A percentile compares a stretch with the other conserved stretches of the same genome.
Evolutionary conservation across 2,329 filamentous ascomycete species (phyloP).

Genomic region (Talaromyces sp.): DNA sequence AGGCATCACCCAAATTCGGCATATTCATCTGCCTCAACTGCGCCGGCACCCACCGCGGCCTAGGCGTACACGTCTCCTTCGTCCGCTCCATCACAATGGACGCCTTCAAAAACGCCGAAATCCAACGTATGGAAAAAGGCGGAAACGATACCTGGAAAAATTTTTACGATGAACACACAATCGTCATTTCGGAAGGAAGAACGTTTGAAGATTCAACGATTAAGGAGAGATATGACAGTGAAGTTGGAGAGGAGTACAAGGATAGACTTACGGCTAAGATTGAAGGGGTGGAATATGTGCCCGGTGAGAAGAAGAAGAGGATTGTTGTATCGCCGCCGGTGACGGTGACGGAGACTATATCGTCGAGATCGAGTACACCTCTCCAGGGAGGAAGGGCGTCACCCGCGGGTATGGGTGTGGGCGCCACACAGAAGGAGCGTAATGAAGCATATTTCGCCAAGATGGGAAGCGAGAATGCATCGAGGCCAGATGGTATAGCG

Average conservation of each 20-base stretch:
- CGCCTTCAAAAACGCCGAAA: constrained; percentile 90
- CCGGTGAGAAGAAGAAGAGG: constrained; percentile 59
- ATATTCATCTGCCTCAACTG: constrained; percentile 98
- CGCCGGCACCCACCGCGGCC: constrained; percentile 87
- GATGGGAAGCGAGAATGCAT: constrained; percentile 79
- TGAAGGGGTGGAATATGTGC: constrained; percentile 82
- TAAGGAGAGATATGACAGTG: constrained; percentile 83
- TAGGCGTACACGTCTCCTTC: constrained; percentile 98
- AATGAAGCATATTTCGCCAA: constrained; percentile 90
- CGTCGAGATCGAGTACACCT: constrained; percentile 28
- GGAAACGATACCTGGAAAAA: constrained; percentile 84
- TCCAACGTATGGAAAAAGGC: constrained; percentile 87
- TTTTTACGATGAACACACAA: constrained; percentile 76
- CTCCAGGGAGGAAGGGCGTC: constrained; percentile 27
- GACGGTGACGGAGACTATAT: constrained; percentile 18
- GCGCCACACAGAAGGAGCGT: constrained; percentile 59
- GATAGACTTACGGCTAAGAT: constrained; percentile 83
- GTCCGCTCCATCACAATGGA: constrained; percentile 98
- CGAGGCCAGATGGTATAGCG: constrained; percentile 68
- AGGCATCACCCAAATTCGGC: constrained; percentile 88
- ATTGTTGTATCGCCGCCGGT: constrained; percentile 25
- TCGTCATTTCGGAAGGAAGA: constrained; percentile 65
- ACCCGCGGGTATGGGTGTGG: constrained; percentile 25
- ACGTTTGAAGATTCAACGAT: constrained; percentile 86
- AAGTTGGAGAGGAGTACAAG: constrained; percentile 93